phyloP scores from a whole-genome alignment of 768 basidiomycete species.

The Daedaleopsis nitida region DNA sequence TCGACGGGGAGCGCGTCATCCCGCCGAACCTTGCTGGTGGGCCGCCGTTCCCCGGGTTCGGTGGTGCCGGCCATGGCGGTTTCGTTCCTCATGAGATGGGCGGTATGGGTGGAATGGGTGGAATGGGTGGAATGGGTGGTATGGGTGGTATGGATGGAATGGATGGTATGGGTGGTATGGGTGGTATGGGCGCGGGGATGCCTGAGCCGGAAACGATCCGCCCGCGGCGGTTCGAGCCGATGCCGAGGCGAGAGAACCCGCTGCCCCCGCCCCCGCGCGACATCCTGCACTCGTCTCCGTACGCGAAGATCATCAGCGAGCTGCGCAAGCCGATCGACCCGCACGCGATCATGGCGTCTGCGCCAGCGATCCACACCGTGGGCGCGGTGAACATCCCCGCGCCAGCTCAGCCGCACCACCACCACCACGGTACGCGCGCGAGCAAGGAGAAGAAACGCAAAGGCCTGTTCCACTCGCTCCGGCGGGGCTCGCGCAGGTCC shows the following conservation, averaged over 20 bases:
- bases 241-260: slow-evolving; percentile 44
- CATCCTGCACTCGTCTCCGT: slow-evolving; percentile 59
- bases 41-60: background rate
- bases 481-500: slow-evolving; percentile 17
- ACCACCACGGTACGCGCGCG: slow-evolving; percentile 13
- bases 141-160: background rate
- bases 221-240: slow-evolving; percentile 14
- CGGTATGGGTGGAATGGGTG: background rate
- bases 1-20: background rate
- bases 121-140: background rate
- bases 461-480: slow-evolving; percentile 50
- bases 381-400: slow-evolving; percentile 28
- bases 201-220: slow-evolving; percentile 4
- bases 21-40: background rate
- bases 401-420: background rate
- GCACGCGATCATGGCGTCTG: slow-evolving; percentile 32
- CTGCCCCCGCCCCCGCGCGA: slow-evolving; percentile 66
- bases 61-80: background rate
- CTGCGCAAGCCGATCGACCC: slow-evolving; percentile 37
- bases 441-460: slow-evolving; percentile 32
- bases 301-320: slow-evolving; percentile 50
- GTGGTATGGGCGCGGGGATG: background rate
- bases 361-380: slow-evolving; percentile 34
- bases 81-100: background rate
- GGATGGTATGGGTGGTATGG: background rate